These are phyloP conservation scores for Fusarium mexicanum DNA, from an alignment of 2,329 filamentous ascomycete genomes.

Conservation along the genomic window DNA sequence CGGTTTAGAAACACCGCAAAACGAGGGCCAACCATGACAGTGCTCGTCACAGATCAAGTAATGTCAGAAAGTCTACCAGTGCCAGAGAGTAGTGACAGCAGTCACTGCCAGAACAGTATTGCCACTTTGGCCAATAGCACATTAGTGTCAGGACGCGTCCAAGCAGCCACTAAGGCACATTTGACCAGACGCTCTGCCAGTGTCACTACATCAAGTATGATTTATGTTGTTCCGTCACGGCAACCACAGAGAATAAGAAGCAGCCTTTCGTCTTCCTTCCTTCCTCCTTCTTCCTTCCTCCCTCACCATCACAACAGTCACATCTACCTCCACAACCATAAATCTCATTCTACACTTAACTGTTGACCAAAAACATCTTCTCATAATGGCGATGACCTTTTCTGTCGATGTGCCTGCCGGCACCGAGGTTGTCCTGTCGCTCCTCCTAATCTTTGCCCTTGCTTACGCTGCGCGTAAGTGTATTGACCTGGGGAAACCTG, in stretches of 20 bases:
- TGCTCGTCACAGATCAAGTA: no score
- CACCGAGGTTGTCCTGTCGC: no score
- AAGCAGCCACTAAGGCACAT: accelerated
- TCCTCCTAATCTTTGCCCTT: accelerated
- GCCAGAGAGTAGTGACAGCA: no score
- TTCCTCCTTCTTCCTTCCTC: not conserved
- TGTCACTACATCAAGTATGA: not conserved
- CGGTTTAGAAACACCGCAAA: no score
- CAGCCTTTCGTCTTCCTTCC: not conserved
- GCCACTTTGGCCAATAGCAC: not conserved
- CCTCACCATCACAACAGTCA: not conserved
- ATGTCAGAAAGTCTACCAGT: no score
- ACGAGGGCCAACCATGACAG: no score
- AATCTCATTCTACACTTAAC: no score
- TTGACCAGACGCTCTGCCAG: not conserved
- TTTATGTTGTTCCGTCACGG: accelerated
- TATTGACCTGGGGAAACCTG: accelerated
- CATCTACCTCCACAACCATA: no score
- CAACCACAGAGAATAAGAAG: not conserved
- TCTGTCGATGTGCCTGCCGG: no score
- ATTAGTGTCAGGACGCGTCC: no score
- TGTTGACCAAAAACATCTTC: no score
- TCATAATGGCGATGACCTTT: not conserved
- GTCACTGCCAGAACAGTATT: not conserved
- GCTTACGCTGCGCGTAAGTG: no score